Base-by-base conservation (phyloP, 129 eudicot genomes). In the Centella asiatica region DNA sequence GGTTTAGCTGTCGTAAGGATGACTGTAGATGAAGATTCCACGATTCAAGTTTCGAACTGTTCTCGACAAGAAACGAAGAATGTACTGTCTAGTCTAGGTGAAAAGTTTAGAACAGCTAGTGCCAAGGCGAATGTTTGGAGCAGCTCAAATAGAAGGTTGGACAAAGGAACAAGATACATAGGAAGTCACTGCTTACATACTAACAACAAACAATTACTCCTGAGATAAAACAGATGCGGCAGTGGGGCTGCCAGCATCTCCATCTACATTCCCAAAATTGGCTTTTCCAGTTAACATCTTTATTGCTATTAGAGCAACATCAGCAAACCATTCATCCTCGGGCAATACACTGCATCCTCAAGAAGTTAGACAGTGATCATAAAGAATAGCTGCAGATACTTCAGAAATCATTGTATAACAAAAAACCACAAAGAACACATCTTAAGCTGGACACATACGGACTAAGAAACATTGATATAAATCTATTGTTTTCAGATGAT, bases 271-370 rank as follows among this genome's bases (percentile, higher is more conserved):
- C 56, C 66, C 87, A 23, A 47, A 42, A 24, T 60, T 24, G 34
- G 69, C 77, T n/a, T 83, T 69, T 65, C 89, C 94, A 1, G 72
- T 64, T 65, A 90, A 47, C 97, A 77, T 79, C 50, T 83, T 74
- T 57, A 90, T 84, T 28, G 94, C 89, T 44, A 66, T 77, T 75
- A 78, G 75, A 68, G 87, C 87, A 20, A 71, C 85, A 39, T 86
- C 85, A 28, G 83, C 66, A 71, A 90, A 90, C 97, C 97, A 90
- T 56, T 81, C 82, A 64, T 90, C 97, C 61, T 90, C 97, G 0
- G 97, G 97, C 54, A 90, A 71, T 44, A 70, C 56, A 72, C 97
- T 90, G 85, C 73, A 73, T 33, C 32, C 34, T 9, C 6, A 59
- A 11, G 33, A 60, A 13, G 3, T 53, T 55, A 50, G 52, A 27